These are phyloP conservation scores for Zasmidium cellare DNA, from an alignment of 2,329 filamentous ascomycete species.

Conservation along the genomic window DNA sequence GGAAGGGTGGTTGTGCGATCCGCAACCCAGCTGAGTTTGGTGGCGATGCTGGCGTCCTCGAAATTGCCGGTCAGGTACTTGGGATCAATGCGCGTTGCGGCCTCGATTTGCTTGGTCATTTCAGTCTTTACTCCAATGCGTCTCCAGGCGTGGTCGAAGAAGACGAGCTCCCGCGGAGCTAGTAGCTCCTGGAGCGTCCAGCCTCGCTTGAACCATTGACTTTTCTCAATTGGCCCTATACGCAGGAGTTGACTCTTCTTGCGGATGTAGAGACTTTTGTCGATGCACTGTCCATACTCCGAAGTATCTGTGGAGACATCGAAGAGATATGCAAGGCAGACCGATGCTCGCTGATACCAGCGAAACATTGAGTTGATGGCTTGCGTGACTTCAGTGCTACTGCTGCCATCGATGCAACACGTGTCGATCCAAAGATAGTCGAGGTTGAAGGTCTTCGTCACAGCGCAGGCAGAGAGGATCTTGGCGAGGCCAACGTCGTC, in stretches of 20 bases:
- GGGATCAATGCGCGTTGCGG: background rate
- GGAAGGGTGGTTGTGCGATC: conserved; percentile 18
- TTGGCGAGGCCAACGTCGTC: background rate
- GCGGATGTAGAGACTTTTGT: background rate
- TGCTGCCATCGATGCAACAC: conserved; percentile 20
- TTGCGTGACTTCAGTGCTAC: conserved; percentile 14
- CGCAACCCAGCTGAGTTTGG: conserved; percentile 22
- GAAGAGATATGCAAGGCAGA: conserved; percentile 17
- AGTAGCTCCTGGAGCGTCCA: conserved; percentile 9
- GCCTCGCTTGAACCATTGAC: background rate
- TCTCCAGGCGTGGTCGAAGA: background rate
- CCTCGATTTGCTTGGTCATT: background rate
- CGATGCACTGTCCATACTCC: background rate
- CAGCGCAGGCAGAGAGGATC: background rate
- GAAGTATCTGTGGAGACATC: background rate
- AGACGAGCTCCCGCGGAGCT: background rate
- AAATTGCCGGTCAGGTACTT: background rate
- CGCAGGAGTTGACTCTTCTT: background rate
- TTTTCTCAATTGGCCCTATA: background rate
- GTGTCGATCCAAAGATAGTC: conserved; percentile 25
- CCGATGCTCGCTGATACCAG: conserved; percentile 18
- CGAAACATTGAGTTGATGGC: conserved; percentile 23
- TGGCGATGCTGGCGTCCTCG: conserved; percentile 10
- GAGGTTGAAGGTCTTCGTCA: background rate
- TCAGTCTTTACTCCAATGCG: background rate